Conservation (phyloP, 2,329 filamentous ascomycete species). For the Curvularia verruculosa region DNA sequence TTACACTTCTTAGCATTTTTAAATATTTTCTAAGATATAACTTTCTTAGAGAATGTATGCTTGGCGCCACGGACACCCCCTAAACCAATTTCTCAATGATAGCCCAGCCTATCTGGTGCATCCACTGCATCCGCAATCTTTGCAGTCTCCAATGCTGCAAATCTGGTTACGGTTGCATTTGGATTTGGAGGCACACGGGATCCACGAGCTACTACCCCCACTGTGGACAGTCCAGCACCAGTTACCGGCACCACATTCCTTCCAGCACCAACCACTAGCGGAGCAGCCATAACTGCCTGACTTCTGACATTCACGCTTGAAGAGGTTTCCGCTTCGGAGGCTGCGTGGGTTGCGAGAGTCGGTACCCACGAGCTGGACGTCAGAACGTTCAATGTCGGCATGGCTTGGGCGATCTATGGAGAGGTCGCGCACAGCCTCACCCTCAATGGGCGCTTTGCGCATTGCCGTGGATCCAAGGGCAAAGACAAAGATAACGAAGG, state of each 20-base stretch:
- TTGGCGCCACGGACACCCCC: no score
- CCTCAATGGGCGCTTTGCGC: conserved; percentile 1
- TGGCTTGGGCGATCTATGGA: conserved; percentile 6
- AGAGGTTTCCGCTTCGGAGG: conserved; percentile 5
- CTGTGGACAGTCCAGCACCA: conserved; percentile 11
- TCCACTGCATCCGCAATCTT: conserved; percentile 9
- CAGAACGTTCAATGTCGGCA: conserved; percentile 7
- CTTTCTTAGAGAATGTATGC: no score
- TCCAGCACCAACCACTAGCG: conserved; percentile 10
- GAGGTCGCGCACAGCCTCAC: conserved; percentile 8
- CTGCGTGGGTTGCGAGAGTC: conserved; percentile 6
- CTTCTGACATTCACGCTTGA: conserved; percentile 10
- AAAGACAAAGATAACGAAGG: conserved; percentile 6
- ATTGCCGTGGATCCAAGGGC: conserved; percentile 1
- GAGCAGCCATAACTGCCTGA: conserved; percentile 8
- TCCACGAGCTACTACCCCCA: conserved; percentile 10
- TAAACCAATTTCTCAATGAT: no score
- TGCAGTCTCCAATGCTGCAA: conserved; percentile 7
- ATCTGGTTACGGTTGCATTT: conserved; percentile 1
- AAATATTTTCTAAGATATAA: no score
- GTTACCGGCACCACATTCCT: conserved; percentile 9
- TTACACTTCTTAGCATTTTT: no score
- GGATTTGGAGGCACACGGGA: conserved; percentile 4
- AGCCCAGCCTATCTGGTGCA: conserved; percentile 8
- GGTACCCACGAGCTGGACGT: conserved; percentile 6